Percentiles rank a stretch among this genome's conserved stretches.
Evolutionary conservation across 139 green algal species (phyloP).

Genomic region (Tetradesmus obliquus): DNA sequence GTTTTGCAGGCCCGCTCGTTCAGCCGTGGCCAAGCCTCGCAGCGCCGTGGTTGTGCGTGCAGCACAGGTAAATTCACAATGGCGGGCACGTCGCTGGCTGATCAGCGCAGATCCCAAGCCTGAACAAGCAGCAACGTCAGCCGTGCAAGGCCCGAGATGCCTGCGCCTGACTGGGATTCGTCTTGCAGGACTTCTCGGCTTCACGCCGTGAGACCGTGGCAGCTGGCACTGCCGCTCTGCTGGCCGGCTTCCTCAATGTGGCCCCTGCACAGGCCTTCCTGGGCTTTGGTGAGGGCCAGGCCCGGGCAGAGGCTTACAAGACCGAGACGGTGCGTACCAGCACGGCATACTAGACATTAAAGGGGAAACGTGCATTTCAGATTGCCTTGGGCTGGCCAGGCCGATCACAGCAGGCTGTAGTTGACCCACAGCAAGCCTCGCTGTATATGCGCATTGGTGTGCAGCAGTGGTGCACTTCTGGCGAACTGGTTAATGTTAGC

Average conservation of each 20-base stretch:
- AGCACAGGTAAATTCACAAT: conserved; percentile 11
- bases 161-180: neutral
- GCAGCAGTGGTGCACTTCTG: too few relatives aligned
- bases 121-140: conserved; percentile 17
- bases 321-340: conserved; percentile 61
- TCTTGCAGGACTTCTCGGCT: conserved; percentile 16
- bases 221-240: conserved; percentile 40
- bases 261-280: conserved; percentile 73
- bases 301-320: conserved; percentile 62
- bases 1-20: conserved; percentile 7
- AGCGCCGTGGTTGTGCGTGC: conserved; percentile 32
- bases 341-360: too few relatives aligned
- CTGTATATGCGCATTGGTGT: too few relatives aligned
- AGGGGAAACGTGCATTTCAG: neutral
- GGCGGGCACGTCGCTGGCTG: neutral
- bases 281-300: conserved; percentile 67
- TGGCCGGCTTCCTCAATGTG: conserved; percentile 47
- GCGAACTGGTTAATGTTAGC: too few relatives aligned
- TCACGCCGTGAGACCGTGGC: conserved; percentile 48
- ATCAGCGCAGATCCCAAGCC: neutral
- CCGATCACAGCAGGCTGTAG: neutral
- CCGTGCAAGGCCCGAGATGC: conserved; percentile 3
- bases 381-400: neutral
- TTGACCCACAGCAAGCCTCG: neutral
- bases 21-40: conserved; percentile 10